Base-by-base conservation (phyloP, 1,139 yeast genomes). In the Insectozyma bohioensis region DNA sequence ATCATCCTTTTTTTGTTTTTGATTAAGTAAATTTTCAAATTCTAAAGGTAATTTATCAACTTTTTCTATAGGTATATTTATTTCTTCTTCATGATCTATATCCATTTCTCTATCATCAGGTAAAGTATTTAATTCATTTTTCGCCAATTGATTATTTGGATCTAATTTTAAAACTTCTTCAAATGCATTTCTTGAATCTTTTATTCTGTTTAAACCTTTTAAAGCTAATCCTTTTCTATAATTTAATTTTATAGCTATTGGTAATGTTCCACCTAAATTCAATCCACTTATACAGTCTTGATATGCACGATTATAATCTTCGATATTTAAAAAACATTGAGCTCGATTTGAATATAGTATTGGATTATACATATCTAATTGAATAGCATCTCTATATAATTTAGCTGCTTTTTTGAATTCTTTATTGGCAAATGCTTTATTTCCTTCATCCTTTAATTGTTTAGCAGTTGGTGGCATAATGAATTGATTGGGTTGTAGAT, bases 321-420 rank as follows among this genome's bases (percentile, higher is more conserved):
- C 56, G 5, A 82, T 58, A 45, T 81, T 78, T 34, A 85, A 56
- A 45, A 78, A 72, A 18, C 88, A 75, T 53, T 85, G 81, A 3
- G 97, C 94, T 34, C 90, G 64, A 55, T 90, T 90, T 10, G 95
- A 80, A 53, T 75, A 83, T 5, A 86, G 64, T 4, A 83, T 72
- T 0, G 95, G 72, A 47, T 81, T 79, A 4, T 49, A 36, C 0
- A 78, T 71, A 40, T 79, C 82, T 27, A 74, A 38, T 7, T 61
- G 64, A 24, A 85, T 68, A 4, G 95, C 95, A 42, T 75, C 75
- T 3, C 82, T 61, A 54, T 90, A 90, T 3, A 72, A 58, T 23
- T 66, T 58, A 6, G 78, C 74, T 1, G 97, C 95, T 28, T 65
- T 63, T 3, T 52, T 55, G 48, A 61, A 83, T 30, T 80, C 63